Evolutionary conservation across 2,329 filamentous ascomycete species (phyloP).

Genomic region (Rutstroemia sp.): DNA sequence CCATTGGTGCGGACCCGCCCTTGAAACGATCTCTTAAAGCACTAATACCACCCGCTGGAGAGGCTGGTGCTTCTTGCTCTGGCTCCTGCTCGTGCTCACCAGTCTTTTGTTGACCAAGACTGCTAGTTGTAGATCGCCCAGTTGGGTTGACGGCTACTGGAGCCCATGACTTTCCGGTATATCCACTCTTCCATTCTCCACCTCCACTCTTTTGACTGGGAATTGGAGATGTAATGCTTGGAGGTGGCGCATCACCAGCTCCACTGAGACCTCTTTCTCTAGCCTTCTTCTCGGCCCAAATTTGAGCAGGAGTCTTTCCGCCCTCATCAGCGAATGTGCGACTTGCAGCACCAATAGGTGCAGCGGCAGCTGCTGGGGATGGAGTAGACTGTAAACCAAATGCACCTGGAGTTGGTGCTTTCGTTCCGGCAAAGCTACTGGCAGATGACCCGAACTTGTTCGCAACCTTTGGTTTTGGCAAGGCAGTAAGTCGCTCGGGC

Average conservation of each 20-base stretch:
- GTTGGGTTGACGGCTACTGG: constrained; percentile 70
- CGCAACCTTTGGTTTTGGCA: constrained; percentile 92
- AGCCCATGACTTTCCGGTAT: constrained; percentile 84
- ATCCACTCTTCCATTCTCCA: constrained; percentile 83
- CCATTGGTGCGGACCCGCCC: constrained; percentile 59
- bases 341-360: constrained; percentile 71
- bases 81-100: constrained; percentile 45
- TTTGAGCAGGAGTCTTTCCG: constrained; percentile 91
- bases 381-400: constrained; percentile 57
- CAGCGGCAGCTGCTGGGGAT: constrained; percentile 42
- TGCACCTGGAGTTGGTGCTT: constrained; percentile 70
- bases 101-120: constrained; percentile 52
- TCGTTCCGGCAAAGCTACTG: constrained; percentile 75
- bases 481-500: constrained; percentile 72
- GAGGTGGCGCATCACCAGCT: constrained; percentile 37
- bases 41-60: constrained; percentile 58
- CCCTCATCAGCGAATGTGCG: constrained; percentile 91
- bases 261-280: constrained; percentile 57
- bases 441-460: constrained; percentile 74
- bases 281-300: constrained; percentile 97
- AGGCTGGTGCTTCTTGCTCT: constrained; percentile 41
- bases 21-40: constrained; percentile 79
- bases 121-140: constrained; percentile 51
- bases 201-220: constrained; percentile 64
- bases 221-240: constrained; percentile 46